Conservation (phyloP, 2,329 filamentous ascomycete species). For the Talaromyces verruculosus region DNA sequence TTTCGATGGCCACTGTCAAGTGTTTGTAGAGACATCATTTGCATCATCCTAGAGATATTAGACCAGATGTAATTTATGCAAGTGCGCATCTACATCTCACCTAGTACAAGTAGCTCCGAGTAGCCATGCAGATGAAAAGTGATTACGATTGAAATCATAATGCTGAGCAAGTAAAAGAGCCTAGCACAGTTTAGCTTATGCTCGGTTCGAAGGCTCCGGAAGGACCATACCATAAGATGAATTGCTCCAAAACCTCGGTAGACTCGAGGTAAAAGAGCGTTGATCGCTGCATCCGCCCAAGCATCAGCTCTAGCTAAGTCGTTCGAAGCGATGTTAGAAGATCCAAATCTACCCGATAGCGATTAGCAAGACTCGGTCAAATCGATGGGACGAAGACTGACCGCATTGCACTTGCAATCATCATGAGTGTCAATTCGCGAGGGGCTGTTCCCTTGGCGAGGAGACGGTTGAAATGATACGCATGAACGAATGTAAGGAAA, state of each 20-base stretch:
- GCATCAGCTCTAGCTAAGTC: slow-evolving; percentile 3
- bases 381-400: not conserved
- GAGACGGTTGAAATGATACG: not conserved
- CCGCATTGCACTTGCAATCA: slow-evolving; percentile 6
- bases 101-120: slow-evolving; percentile 1
- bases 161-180: slow-evolving; percentile 3
- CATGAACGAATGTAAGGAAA: not conserved
- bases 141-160: not conserved
- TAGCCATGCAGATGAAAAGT: slow-evolving; percentile 8
- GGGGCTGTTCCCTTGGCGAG: not conserved
- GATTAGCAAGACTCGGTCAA: not conserved
- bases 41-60: slow-evolving; percentile 7
- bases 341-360: not conserved
- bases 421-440: slow-evolving; percentile 6
- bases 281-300: slow-evolving; percentile 4
- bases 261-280: not conserved
- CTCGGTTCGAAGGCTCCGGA: not conserved
- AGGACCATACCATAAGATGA: slow-evolving; percentile 5
- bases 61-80: not conserved
- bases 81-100: not conserved
- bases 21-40: slow-evolving; percentile 13
- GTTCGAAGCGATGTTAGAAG: not conserved
- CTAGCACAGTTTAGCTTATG: not conserved
- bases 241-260: slow-evolving; percentile 2
- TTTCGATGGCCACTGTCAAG: not conserved